These are phyloP conservation scores for Senna tora DNA, from an alignment of 306 rosid genomes.

Conservation along the genomic window DNA sequence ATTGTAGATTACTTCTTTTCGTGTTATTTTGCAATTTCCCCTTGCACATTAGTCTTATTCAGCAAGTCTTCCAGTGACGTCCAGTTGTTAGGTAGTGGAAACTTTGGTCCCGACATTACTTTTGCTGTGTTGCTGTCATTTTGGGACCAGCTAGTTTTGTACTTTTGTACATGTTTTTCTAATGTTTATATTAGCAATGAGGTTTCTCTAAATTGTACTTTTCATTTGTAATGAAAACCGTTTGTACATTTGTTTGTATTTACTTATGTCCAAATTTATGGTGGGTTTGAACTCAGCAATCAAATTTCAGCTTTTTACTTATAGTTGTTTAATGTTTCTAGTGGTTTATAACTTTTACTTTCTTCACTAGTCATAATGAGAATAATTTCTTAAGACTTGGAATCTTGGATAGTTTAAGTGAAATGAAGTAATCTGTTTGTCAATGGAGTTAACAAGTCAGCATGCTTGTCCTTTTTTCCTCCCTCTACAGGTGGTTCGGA, in stretches of 20 bases:
- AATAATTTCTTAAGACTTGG: background rate
- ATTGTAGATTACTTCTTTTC: background rate
- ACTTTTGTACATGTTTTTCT: background rate
- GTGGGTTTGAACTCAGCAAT: no score
- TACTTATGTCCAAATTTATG: background rate
- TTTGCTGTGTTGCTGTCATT: background rate
- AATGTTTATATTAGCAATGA: background rate
- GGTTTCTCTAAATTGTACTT: background rate
- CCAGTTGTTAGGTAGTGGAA: background rate
- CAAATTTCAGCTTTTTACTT: background rate
- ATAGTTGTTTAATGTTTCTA: no score
- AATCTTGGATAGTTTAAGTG: background rate
- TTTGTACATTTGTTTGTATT: background rate
- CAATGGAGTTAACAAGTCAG: conserved; percentile 23
- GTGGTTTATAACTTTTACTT: background rate
- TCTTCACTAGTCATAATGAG: background rate
- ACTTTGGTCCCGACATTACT: background rate
- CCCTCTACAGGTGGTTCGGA: conserved; percentile 90
- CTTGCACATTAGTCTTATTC: background rate
- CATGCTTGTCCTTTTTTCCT: conserved; percentile 12
- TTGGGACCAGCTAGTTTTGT: background rate
- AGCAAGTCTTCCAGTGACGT: background rate
- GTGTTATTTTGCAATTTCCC: background rate
- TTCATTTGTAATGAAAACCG: no score
- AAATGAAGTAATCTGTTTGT: conserved; percentile 20